phyloP scores from a whole-genome alignment of 2,329 filamentous ascomycete species.

The Nemania serpens region DNA sequence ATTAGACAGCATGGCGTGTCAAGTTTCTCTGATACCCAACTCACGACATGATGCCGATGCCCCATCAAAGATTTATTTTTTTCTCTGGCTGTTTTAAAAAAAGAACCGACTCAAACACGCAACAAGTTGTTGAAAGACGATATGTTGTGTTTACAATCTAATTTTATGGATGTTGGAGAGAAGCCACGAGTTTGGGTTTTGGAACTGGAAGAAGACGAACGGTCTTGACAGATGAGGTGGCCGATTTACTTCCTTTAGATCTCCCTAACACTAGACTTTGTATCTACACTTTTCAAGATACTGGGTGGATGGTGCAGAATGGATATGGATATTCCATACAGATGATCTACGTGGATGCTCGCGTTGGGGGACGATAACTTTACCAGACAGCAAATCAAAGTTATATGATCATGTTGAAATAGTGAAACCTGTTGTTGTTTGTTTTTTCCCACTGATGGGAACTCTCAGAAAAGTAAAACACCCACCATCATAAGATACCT shows the following conservation, averaged over 20 bases:
- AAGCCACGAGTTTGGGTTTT: constrained; percentile 1
- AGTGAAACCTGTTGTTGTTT: too few relatives aligned
- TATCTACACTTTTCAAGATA: neutral
- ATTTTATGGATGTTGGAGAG: constrained; percentile 12
- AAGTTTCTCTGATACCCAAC: constrained; percentile 15
- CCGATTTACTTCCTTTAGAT: neutral
- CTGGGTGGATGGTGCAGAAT: constrained; percentile 1
- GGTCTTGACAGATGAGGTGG: neutral
- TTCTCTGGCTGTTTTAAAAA: neutral
- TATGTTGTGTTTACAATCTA: constrained; percentile 8
- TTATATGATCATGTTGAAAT: neutral
- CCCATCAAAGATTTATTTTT: neutral
- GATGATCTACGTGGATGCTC: too few relatives aligned
- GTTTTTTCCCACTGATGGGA: too few relatives aligned
- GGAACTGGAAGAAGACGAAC: neutral
- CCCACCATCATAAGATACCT: too few relatives aligned
- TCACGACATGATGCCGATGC: constrained; percentile 23
- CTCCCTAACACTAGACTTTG: neutral
- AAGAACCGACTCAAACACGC: neutral
- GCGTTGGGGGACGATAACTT: too few relatives aligned
- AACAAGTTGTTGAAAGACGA: constrained; percentile 8
- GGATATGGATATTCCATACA: neutral
- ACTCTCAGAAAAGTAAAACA: too few relatives aligned
- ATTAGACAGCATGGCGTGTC: constrained; percentile 19
- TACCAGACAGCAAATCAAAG: neutral